These are phyloP conservation scores for Metschnikowia hibisci DNA, from an alignment of 805 yeast species.

Conservation along the genomic window DNA sequence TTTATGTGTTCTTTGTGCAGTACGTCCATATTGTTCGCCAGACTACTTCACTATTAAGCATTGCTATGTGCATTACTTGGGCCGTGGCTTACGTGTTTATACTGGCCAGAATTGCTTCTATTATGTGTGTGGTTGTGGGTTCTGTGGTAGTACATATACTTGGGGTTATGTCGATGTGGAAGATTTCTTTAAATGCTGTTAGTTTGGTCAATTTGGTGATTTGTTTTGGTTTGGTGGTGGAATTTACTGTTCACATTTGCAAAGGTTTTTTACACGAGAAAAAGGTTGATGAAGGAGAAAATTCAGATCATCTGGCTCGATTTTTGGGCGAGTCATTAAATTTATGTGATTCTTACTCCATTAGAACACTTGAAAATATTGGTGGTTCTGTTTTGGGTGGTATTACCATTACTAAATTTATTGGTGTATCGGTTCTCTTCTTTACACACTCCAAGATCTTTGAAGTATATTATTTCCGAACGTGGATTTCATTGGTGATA, in stretches of 20 bases:
- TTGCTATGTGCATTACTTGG: conserved; percentile 54
- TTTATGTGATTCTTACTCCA: conserved; percentile 17
- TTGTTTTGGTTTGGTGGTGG: conserved; percentile 92
- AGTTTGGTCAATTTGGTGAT: conserved; percentile 84
- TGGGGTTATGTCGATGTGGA: conserved; percentile 74
- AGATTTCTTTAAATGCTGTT: conserved; percentile 80
- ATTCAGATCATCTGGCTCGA: conserved; percentile 13
- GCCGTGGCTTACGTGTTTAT: conserved; percentile 51
- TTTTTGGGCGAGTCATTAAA: conserved; percentile 14
- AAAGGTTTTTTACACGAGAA: conserved; percentile 60
- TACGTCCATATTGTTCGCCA: conserved; percentile 62
- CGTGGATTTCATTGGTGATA: conserved; percentile 83
- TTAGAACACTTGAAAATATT: conserved; percentile 63
- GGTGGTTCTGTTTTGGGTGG: conserved; percentile 92
- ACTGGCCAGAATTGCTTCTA: conserved; percentile 54
- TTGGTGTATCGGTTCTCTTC: conserved; percentile 83
- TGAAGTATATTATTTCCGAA: conserved; percentile 86
- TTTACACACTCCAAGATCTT: conserved; percentile 85
- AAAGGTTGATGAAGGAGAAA: conserved; percentile 12
- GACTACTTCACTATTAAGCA: conserved; percentile 49
- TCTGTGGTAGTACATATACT: conserved; percentile 70
- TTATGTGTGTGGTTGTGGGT: conserved; percentile 54
- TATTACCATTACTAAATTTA: conserved; percentile 80
- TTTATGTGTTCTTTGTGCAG: conserved; percentile 90
- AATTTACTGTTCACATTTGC: conserved; percentile 85